These are phyloP conservation scores for Neopestalotiopsis sp. DNA, from an alignment of 2,329 filamentous ascomycete genomes.

Conservation along the genomic window DNA sequence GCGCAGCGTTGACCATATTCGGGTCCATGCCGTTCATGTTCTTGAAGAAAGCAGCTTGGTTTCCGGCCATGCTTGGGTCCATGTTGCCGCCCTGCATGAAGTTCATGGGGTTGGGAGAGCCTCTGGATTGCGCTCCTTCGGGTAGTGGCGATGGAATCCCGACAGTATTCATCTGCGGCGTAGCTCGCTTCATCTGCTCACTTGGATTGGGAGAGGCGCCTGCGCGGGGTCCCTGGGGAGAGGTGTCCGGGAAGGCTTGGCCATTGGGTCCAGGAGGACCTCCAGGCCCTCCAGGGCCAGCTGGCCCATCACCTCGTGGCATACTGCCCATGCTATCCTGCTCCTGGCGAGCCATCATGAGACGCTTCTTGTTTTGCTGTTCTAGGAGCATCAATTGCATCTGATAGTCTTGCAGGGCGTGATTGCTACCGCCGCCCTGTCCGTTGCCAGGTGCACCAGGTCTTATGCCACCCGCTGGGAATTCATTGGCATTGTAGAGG, in stretches of 20 bases:
- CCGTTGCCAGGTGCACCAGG: conserved; percentile 53
- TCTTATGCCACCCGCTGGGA: conserved; percentile 61
- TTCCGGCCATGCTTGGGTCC: conserved; percentile 62
- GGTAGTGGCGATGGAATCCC: conserved; percentile 74
- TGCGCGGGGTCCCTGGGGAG: conserved; percentile 69
- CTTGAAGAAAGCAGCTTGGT: conserved; percentile 59
- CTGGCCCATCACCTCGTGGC: conserved; percentile 52
- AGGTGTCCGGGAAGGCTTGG: conserved; percentile 71
- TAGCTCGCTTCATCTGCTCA: conserved; percentile 80
- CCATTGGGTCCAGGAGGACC: conserved; percentile 60
- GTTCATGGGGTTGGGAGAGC: conserved; percentile 68
- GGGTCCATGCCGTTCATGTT: conserved; percentile 55
- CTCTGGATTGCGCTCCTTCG: conserved; percentile 69
- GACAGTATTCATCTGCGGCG: conserved; percentile 72
- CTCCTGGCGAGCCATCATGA: conserved; percentile 82
- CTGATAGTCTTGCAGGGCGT: conserved; percentile 85
- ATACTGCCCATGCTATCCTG: conserved; percentile 68
- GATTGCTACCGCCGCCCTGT: conserved; percentile 67
- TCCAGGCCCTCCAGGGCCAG: conserved; percentile 50
- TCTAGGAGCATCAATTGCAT: conserved; percentile 89
- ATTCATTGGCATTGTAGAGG: conserved; percentile 69
- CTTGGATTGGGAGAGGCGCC: conserved; percentile 78
- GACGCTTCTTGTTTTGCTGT: conserved; percentile 85
- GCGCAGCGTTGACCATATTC: conserved; percentile 57
- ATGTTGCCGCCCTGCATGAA: conserved; percentile 68